Conservation (phyloP, 164 flowering plant species). For the Dillenia suffruticosa region DNA sequence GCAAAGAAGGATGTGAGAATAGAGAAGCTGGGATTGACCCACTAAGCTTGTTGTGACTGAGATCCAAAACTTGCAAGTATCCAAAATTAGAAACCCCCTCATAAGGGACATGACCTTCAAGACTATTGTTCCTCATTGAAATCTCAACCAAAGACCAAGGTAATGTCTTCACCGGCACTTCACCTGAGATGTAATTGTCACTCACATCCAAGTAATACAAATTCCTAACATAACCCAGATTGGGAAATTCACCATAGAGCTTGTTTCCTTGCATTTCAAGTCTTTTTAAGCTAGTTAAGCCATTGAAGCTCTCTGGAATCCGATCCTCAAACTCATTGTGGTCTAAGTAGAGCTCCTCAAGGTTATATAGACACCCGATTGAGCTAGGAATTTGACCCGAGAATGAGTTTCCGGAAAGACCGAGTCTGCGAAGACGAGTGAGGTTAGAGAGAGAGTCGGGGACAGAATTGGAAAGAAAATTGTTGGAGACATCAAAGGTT, state of each 20-base stretch:
- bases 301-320: conserved; percentile 45
- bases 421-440: conserved; percentile 52
- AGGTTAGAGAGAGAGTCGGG: conserved; percentile 55
- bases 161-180: conserved; percentile 28
- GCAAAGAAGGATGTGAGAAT: conserved; percentile 70
- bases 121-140: conserved; percentile 59
- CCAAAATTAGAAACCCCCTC: conserved; percentile 10
- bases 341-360: conserved; percentile 76
- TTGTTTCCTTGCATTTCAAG: conserved; percentile 69
- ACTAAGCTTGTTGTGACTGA: conserved; percentile 64
- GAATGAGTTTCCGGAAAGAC: conserved; percentile 65
- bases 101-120: conserved; percentile 43
- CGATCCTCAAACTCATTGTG: conserved; percentile 49
- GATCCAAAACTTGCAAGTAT: conserved; percentile 68
- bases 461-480: conserved; percentile 53
- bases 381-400: conserved; percentile 69
- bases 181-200: conserved; percentile 64
- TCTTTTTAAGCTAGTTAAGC: conserved; percentile 38
- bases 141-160: conserved; percentile 59
- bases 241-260: conserved; percentile 58
- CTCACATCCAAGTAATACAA: conserved; percentile 58
- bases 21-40: conserved; percentile 52
- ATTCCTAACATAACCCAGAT: conserved; percentile 38
- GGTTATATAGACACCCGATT: conserved; percentile 39
- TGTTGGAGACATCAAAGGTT: conserved; percentile 61